These are phyloP conservation scores for Hippophae rhamnoides DNA, from an alignment of 306 rosid species.

Conservation along the genomic window DNA sequence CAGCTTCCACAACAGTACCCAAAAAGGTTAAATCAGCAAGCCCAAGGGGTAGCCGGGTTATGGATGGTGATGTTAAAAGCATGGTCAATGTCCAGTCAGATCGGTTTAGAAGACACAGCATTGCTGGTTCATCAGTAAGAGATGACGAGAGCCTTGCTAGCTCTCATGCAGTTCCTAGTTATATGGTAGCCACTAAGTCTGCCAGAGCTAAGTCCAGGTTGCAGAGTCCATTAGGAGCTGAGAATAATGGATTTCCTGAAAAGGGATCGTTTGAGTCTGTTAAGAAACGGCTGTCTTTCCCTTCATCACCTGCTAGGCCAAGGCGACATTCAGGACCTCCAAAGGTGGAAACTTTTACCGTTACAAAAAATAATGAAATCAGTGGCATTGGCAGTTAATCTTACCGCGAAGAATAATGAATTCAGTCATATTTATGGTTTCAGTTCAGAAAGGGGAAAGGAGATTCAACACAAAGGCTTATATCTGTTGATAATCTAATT, in stretches of 20 bases:
- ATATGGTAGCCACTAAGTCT: conserved; percentile 80
- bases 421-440: conserved; percentile 19
- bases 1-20: conserved; percentile 29
- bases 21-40: conserved; percentile 54
- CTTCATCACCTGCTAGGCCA: conserved; percentile 63
- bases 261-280: conserved; percentile 48
- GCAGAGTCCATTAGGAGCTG: conserved; percentile 58
- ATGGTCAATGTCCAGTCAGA: conserved; percentile 54
- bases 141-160: conserved; percentile 76
- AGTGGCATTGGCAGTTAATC: conserved; percentile 42
- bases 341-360: conserved; percentile 52
- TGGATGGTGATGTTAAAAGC: conserved; percentile 66
- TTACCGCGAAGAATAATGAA: conserved; percentile 14
- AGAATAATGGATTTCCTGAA: conserved; percentile 46
- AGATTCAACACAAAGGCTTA: conserved; percentile 19
- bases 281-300: conserved; percentile 70
- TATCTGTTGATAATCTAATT: conserved; percentile 36
- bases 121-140: conserved; percentile 52
- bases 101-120: conserved; percentile 69
- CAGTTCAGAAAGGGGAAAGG: conserved; percentile 15
- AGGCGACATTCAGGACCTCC: conserved; percentile 77
- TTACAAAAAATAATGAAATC: conserved; percentile 33
- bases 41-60: conserved; percentile 46
- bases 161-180: conserved; percentile 67
- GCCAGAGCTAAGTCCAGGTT: conserved; percentile 77